Evolutionary conservation across 768 basidiomycete genomes (phyloP).

Genomic region (Leucocoprinus leucothites): DNA sequence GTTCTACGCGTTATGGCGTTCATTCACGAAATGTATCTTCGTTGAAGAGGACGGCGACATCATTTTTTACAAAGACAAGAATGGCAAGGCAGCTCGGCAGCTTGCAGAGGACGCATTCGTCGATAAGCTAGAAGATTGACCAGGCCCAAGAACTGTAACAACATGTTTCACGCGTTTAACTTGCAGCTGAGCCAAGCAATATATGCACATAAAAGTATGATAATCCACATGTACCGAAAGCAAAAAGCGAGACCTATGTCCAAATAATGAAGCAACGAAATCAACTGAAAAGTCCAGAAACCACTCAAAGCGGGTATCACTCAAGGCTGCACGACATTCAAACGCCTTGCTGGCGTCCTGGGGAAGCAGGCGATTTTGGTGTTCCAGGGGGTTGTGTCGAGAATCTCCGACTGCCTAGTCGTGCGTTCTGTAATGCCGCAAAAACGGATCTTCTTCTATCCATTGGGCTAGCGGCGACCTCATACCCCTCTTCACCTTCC

Average conservation of each 20-base stretch:
- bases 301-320: too few species aligned
- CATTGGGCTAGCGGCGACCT: constrained; percentile 31
- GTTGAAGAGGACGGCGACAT: constrained; percentile 54
- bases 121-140: background rate
- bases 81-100: constrained; percentile 37
- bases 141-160: too few species aligned
- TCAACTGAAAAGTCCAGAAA: background rate
- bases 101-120: constrained; percentile 15
- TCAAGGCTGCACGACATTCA: background rate
- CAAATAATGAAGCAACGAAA: background rate
- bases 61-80: constrained; percentile 50
- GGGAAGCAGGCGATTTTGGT: constrained; percentile 4
- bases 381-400: constrained; percentile 1
- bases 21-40: constrained; percentile 52
- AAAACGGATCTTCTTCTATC: constrained; percentile 26
- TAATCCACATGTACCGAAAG: too few species aligned
- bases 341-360: background rate
- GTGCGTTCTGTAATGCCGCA: constrained; percentile 24
- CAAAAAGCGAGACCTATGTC: background rate
- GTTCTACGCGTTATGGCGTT: constrained; percentile 50
- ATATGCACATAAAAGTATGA: too few species aligned
- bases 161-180: too few species aligned
- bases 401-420: background rate
- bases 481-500: constrained; percentile 50
- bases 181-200: too few species aligned